Evolutionary conservation across 495 filamentous ascomycete species (phyloP), one percentile per base, ranked within the genome.

Genomic region (Barbatosphaeria neglecta): DNA sequence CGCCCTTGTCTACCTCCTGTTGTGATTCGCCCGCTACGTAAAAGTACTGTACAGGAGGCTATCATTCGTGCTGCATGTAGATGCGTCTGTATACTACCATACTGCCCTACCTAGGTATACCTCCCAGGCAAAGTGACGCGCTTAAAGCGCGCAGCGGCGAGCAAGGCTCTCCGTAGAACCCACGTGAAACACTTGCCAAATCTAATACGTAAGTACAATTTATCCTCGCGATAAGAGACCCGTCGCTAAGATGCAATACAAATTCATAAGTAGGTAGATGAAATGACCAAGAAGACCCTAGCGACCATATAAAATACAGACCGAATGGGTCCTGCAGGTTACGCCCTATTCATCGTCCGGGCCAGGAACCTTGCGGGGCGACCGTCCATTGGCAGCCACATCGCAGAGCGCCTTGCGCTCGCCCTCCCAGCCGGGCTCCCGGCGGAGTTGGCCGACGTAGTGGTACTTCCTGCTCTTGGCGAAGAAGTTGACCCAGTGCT

Each of bases 401-500:
- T 68, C 61, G 52, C 75, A 78, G 47, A 78, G 45, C 39, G 7
- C 19, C 50, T 52, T 45, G 50, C 59, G 55, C 53, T 40, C 23
- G 5, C 65, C 65, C 57, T 71, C 67, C 45, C 58, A 68, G 2
- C 61, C 66, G 39, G 69, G 60, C 74, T 73, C 61, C 38, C 59
- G 49, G 58, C 66, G 68, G 4, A 92, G 76, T 56, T 65, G 74
- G 6, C 87, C 87, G 19, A 87, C 82, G 63, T 75, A 73, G 50
- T 75, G 74, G 65, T 93, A 93, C 68, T 77, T 86, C 56, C 77
- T 68, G 58, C 77, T 80, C n/a, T 74, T 80, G 62, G 61, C 75
- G 63, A 95, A 98, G 69, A 96, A 85, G 16, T 71, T 60, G 24
- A 76, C 76, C 83, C 84, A 88, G 51, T 83, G 78, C 51, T 70